Evolutionary conservation across 225 moss, liverwort and hornwort species (phyloP).

Genomic region (Takakia lepidozioides): DNA sequence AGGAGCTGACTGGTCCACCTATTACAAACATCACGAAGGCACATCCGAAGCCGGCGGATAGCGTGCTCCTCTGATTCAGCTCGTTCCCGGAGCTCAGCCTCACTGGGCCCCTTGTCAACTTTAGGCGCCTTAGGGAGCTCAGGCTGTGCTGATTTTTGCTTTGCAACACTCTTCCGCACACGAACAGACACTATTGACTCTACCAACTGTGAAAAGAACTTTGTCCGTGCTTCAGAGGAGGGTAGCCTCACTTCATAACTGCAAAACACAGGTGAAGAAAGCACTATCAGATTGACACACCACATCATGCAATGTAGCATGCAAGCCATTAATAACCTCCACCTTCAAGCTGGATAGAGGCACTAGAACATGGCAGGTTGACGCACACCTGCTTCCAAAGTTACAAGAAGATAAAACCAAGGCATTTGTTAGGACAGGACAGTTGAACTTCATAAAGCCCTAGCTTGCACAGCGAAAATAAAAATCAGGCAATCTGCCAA

Average conservation of each 20-base stretch:
- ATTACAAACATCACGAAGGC: constrained; percentile 74
- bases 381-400: too few relatives aligned
- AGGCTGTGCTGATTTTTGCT: constrained; percentile 52
- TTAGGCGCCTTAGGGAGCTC: constrained; percentile 71
- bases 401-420: too few relatives aligned
- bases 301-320: too few relatives aligned
- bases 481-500: too few relatives aligned
- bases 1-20: constrained; percentile 15
- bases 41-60: constrained; percentile 63
- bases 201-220: constrained; percentile 54
- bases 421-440: too few relatives aligned
- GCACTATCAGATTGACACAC: background rate
- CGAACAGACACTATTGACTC: constrained; percentile 52
- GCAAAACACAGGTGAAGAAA: constrained; percentile 13
- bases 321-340: too few relatives aligned
- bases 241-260: constrained; percentile 63
- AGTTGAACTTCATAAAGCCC: too few relatives aligned
- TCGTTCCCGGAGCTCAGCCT: constrained; percentile 61
- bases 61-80: constrained; percentile 71
- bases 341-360: too few relatives aligned
- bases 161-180: constrained; percentile 21
- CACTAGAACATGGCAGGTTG: too few relatives aligned
- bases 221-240: constrained; percentile 46
- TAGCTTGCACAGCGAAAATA: too few relatives aligned
- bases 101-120: constrained; percentile 70